Base-by-base conservation (phyloP, 257 asterid species). In the Leonotis leonurus region DNA sequence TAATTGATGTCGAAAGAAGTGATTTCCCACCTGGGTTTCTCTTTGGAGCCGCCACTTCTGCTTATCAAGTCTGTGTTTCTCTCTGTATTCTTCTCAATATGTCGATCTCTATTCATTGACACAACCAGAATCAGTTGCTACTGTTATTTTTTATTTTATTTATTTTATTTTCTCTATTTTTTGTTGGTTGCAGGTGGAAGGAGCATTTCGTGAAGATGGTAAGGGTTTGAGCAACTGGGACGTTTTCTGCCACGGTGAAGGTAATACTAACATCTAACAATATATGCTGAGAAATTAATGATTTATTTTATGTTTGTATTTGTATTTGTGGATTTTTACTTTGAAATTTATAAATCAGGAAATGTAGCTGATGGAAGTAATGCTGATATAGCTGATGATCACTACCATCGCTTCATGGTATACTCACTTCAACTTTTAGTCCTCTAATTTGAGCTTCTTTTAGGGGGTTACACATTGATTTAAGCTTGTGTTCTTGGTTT, bases 151-250 rank as follows among this genome's bases (percentile, higher is more conserved):
- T n/a, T n/a, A n/a, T 5, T 0, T 20, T 40, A 18, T 40, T 20
- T 40, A 18, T 40, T 21, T 41, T 22, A 5, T 22, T 4, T 8
- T 6, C 49, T 41, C 22, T 40, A 18, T 40, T 9, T 13, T 2
- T 7, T n/a, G n/a, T n/a, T n/a, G n/a, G n/a, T n/a, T n/a, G n/a
- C n/a, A 91, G 98, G 67, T 91, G 60, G 98, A 88, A 75, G 98
- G 96, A 33, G 96, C 80, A 44, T 44, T 53, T 79, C 70, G 43
- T 55, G 92, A 91, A 80, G 94, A 81, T 72, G 95, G 94, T 0
- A 81, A 64, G 63, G 65, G 94, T 25, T 46, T 75, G 2, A 85
- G 84, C 75, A 90, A 88, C 64, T 90, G 98, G 96, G 96, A 90
- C 41, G 68, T 43, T 72, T 90, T 80, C 56, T 80, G 73, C 70